Base-by-base conservation (phyloP, 2,329 filamentous ascomycete genomes). In the Penicillium hesseltinei region DNA sequence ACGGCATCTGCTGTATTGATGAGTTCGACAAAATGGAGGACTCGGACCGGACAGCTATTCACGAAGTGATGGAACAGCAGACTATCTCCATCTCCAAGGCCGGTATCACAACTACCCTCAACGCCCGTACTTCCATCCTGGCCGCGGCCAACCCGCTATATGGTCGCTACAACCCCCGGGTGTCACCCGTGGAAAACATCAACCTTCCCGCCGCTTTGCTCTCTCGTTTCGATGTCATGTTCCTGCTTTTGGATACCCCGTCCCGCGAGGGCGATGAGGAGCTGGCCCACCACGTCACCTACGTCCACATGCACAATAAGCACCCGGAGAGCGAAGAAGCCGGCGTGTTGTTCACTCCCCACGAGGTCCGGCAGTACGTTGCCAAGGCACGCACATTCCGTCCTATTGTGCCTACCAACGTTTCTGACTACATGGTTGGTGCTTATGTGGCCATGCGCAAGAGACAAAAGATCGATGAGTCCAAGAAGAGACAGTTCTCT, bases 121-220 rank as follows among this genome's bases (percentile, higher is more conserved):
- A 99, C 73, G 94, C 94, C 23, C 88, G 94, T 61, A 97, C 94
- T 21, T 96, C 92, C 0, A 96, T 99, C 69, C 85, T 99, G 17
- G 93, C 94, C 19, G 94, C 94, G 21, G 94, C 94, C 65, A 99
- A 99, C 78, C 94, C 94, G 57, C 84, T 99, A 42, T 99, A 99
- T 71, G 94, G 94, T 62, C 91, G 94, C 61, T 99, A 99, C 82
- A 99, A 99, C 78, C 94, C 94, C 56, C 91, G 92, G 62, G 89
- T 99, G 67, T 97, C 93, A 0, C 94, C 94, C 0, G 92, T 99
- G 27, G 94, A 99, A 76, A 99, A 99, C 77, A 99, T 99, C 78
- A 99, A 99, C 76, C 87, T 99, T 40, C 94, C 94, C n/a, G 94
- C 94, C 19, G 94, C 94, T 21, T 85, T 99, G 21, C 85, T 99